Conservation (phyloP, 495 filamentous ascomycete genomes). For the Podospora tetraspora region DNA sequence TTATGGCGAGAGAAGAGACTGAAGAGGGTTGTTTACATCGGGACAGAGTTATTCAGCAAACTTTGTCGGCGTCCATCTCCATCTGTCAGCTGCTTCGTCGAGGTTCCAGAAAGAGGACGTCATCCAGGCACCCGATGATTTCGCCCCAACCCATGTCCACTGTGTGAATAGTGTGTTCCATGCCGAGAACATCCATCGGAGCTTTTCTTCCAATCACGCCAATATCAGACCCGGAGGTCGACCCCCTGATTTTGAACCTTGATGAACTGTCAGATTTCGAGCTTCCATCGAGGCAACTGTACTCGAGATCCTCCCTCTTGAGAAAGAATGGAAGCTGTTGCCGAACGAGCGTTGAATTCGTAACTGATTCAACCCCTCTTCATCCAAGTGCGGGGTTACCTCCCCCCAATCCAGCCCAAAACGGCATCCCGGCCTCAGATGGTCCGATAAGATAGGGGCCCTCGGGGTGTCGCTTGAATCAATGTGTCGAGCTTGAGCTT, state of each 20-base stretch:
- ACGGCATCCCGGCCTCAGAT: not conserved
- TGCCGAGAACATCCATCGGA: not conserved
- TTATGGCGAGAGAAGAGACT: not conserved
- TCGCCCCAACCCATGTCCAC: not conserved
- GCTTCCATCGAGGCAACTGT: not conserved
- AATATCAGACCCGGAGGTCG: not conserved
- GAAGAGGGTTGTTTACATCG: not conserved
- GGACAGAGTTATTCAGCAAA: not conserved
- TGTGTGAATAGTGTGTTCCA: not conserved
- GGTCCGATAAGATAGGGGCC: not conserved
- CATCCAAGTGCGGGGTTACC: not conserved
- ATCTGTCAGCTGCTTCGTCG: slow-evolving; percentile 30
- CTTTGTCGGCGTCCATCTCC: not conserved
- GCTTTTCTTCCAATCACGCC: not conserved
- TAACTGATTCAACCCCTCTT: not conserved
- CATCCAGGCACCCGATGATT: slow-evolving; percentile 5
- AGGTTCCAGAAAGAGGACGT: slow-evolving; percentile 23
- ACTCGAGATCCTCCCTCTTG: not conserved
- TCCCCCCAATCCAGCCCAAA: not conserved
- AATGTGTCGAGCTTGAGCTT: not conserved
- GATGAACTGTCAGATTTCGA: not conserved
- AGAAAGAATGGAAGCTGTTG: not conserved
- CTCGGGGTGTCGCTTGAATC: not conserved
- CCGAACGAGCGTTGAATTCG: not conserved
- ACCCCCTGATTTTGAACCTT: not conserved